phyloP scores from a whole-genome alignment of 345 rosid genomes.

The Cardamine resedifolia region DNA sequence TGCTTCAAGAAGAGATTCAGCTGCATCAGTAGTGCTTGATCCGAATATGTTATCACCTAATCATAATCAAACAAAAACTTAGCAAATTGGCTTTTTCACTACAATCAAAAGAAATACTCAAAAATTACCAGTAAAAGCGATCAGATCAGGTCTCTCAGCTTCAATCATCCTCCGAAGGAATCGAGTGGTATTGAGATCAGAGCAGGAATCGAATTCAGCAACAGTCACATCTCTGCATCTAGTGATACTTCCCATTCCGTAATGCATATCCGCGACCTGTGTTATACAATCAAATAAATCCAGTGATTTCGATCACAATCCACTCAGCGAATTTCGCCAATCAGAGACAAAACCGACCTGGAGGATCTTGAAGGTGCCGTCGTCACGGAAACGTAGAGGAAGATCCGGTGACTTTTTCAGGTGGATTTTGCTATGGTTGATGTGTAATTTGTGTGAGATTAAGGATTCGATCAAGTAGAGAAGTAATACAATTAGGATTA shows the following conservation, averaged over 20 bases:
- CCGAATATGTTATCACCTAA: conserved; percentile 97
- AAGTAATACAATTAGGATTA: conserved; percentile 37
- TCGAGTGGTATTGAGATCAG: conserved; percentile 82
- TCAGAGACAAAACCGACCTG: conserved; percentile 47
- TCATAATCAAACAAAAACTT: conserved; percentile 31
- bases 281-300: background rate
- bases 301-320: no score
- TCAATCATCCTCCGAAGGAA: conserved; percentile 70
- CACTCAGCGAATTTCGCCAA: background rate
- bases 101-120: background rate
- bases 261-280: conserved; percentile 94
- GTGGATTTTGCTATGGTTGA: conserved; percentile 46
- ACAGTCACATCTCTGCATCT: conserved; percentile 76
- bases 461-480: conserved; percentile 50
- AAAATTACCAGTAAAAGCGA: conserved; percentile 73
- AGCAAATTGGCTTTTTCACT: background rate
- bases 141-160: conserved; percentile 75
- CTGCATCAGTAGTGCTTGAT: conserved; percentile 76
- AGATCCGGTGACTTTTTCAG: conserved; percentile 57
- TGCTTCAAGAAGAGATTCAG: conserved; percentile 73
- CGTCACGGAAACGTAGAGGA: conserved; percentile 74
- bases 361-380: conserved; percentile 92
- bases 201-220: conserved; percentile 55
- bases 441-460: conserved; percentile 42
- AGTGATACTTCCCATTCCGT: conserved; percentile 64